phyloP scores from a whole-genome alignment of 805 yeast genomes.

The Starmerella riodocensis region DNA sequence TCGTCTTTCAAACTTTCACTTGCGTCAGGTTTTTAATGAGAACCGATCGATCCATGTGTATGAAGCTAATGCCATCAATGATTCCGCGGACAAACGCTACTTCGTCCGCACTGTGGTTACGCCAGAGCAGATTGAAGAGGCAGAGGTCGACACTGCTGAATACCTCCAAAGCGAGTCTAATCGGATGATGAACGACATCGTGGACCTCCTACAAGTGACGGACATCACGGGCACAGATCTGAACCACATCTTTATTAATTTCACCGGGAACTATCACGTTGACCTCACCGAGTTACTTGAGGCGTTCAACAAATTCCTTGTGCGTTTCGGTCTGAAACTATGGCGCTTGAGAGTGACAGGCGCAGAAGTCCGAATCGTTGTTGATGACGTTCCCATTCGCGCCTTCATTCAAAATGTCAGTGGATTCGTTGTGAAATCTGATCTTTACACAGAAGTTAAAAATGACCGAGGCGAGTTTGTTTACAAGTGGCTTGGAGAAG shows the following conservation, averaged over 20 bases:
- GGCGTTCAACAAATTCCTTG: slow-evolving; percentile 95
- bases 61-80: slow-evolving; percentile 88
- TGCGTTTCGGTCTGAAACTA: slow-evolving; percentile 90
- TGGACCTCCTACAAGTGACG: slow-evolving; percentile 86
- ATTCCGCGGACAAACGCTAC: slow-evolving; percentile 85
- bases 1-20: slow-evolving; percentile 85
- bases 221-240: slow-evolving; percentile 91
- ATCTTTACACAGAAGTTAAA: slow-evolving; percentile 86
- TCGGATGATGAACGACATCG: slow-evolving; percentile 86
- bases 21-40: slow-evolving; percentile 88
- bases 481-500: slow-evolving; percentile 72
- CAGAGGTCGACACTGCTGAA: slow-evolving; percentile 78
- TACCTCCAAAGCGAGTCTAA: slow-evolving; percentile 93
- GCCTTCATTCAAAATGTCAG: slow-evolving; percentile 93
- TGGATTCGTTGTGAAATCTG: slow-evolving; percentile 94
- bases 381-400: slow-evolving; percentile 91
- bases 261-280: slow-evolving; percentile 88
- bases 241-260: slow-evolving; percentile 94
- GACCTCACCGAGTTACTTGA: slow-evolving; percentile 93
- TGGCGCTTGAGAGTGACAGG: slow-evolving; percentile 95
- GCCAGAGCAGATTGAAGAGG: slow-evolving; percentile 82
- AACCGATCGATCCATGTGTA: slow-evolving; percentile 96
- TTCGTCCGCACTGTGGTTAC: slow-evolving; percentile 95
- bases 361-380: slow-evolving; percentile 93
- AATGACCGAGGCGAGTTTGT: slow-evolving; percentile 92